These are phyloP conservation scores for Nitzschia palea DNA, from an alignment of 108 stramenopile species.

Conservation along the genomic window DNA sequence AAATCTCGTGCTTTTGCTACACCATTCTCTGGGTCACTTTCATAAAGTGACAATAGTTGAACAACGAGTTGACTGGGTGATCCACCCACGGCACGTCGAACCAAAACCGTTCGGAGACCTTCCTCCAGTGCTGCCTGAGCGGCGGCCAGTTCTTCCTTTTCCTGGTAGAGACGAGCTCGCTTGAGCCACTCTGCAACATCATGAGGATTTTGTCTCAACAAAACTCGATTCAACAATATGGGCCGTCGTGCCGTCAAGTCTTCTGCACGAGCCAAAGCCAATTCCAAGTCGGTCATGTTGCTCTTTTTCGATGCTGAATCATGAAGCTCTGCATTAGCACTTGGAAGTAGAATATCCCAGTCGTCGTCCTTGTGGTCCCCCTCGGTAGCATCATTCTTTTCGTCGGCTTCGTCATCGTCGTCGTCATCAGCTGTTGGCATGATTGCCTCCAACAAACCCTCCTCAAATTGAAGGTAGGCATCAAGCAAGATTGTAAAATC, in stretches of 20 bases:
- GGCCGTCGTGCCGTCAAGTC: constrained; percentile 93
- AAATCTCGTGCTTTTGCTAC: constrained; percentile 83
- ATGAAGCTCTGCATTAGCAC: neutral
- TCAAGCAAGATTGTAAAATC: constrained; percentile 98
- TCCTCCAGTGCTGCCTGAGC: constrained; percentile 75
- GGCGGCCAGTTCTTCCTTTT: constrained; percentile 37
- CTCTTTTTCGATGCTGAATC: constrained; percentile 4
- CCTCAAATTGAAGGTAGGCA: constrained; percentile 95
- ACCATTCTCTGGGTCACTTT: constrained; percentile 56
- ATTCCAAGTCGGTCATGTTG: constrained; percentile 79
- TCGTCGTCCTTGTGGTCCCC: constrained; percentile 48
- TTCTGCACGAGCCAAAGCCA: constrained; percentile 93
- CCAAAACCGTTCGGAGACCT: constrained; percentile 66
- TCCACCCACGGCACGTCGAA: constrained; percentile 74
- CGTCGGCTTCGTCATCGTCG: constrained; percentile 47
- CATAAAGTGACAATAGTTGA: constrained; percentile 81
- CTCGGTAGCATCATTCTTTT: constrained; percentile 36
- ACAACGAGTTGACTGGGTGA: constrained; percentile 78
- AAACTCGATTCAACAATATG: constrained; percentile 88
- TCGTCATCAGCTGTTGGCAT: constrained; percentile 75
- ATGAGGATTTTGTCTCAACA: constrained; percentile 96
- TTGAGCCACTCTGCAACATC: constrained; percentile 96
- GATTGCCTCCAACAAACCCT: constrained; percentile 91
- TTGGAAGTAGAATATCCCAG: constrained; percentile 67
- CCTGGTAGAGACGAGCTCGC: constrained; percentile 80